Evolutionary conservation across 2,329 filamentous ascomycete genomes (phyloP).

Genomic region (Cladosporium sp.): DNA sequence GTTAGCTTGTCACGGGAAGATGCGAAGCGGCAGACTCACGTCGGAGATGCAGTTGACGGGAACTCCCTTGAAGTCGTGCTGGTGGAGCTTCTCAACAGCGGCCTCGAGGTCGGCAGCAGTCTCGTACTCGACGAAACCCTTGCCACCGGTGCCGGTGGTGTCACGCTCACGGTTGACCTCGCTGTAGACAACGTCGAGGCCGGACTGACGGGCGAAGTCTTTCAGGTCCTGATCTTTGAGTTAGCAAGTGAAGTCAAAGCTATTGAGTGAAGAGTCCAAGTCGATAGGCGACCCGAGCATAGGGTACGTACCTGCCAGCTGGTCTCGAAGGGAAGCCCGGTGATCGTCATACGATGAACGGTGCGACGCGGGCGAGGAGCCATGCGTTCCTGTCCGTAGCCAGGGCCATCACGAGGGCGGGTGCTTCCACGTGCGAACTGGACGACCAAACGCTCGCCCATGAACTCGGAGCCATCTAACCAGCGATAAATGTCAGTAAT

Average conservation of each 20-base stretch:
- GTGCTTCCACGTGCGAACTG: conserved; percentile 90
- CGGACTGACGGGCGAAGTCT: conserved; percentile 97
- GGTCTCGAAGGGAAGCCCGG: conserved; percentile 95
- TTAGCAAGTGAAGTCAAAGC: conserved; percentile 35
- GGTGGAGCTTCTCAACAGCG: conserved; percentile 93
- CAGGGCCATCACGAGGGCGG: conserved; percentile 60
- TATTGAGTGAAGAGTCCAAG: neutral
- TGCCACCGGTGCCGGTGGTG: conserved; percentile 54
- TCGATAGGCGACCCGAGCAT: neutral
- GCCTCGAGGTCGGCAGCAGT: conserved; percentile 84
- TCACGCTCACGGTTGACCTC: conserved; percentile 92
- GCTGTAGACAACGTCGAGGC: conserved; percentile 96
- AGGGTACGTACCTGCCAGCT: conserved; percentile 84
- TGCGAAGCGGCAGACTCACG: conserved; percentile 53
- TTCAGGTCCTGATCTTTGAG: conserved; percentile 85
- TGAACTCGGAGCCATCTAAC: conserved; percentile 93
- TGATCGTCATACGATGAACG: conserved; percentile 94
- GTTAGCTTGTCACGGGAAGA: conserved; percentile 12
- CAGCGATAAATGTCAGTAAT: conserved; percentile 37
- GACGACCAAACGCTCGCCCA: conserved; percentile 95
- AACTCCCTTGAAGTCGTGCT: conserved; percentile 87
- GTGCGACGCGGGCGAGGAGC: conserved; percentile 87
- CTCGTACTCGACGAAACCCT: conserved; percentile 98
- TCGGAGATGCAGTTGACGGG: conserved; percentile 84
- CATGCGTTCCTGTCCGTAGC: conserved; percentile 62